phyloP scores from a whole-genome alignment of 2,329 filamentous ascomycete species.

The Herpotrichia juniperi region DNA sequence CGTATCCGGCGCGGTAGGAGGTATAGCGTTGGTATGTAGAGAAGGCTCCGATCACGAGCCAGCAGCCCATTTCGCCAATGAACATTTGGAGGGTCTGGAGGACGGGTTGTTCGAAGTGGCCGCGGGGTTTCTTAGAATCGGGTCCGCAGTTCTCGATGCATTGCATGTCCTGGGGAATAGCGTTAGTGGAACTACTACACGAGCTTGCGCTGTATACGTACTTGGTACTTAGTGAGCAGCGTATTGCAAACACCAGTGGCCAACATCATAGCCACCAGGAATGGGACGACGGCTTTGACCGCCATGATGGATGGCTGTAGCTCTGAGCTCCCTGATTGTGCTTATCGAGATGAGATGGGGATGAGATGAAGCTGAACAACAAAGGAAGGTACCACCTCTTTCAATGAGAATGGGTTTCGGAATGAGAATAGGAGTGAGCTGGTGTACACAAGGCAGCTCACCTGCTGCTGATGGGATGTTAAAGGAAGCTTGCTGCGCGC shows the following conservation, averaged over 20 bases:
- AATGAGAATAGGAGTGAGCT: background rate
- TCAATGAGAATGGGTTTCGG: background rate
- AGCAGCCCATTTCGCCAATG: constrained; percentile 93
- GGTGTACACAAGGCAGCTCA: constrained; percentile 12
- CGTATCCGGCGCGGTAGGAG: constrained; percentile 64
- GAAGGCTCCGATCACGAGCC: constrained; percentile 81
- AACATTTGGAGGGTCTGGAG: constrained; percentile 98
- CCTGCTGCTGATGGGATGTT: constrained; percentile 23
- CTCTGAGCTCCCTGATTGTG: constrained; percentile 13
- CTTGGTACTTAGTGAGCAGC: constrained; percentile 94
- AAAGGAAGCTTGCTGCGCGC: constrained; percentile 25
- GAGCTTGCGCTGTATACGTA: constrained; percentile 45
- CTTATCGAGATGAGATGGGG: constrained; percentile 14
- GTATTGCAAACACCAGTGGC: constrained; percentile 97
- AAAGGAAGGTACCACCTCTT: constrained; percentile 17
- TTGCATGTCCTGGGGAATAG: constrained; percentile 78
- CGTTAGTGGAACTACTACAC: constrained; percentile 23
- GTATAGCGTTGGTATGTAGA: constrained; percentile 67
- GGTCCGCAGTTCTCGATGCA: constrained; percentile 89
- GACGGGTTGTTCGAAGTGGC: constrained; percentile 90
- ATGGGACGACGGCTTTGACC: constrained; percentile 73
- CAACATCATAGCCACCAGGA: constrained; percentile 95
- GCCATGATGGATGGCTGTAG: constrained; percentile 63
- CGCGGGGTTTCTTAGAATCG: constrained; percentile 67
- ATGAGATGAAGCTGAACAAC: constrained; percentile 4